Evolutionary conservation across 129 eudicot genomes (phyloP), one percentile per base, ranked within the genome.

Genomic region (Flaveria trinervia): DNA sequence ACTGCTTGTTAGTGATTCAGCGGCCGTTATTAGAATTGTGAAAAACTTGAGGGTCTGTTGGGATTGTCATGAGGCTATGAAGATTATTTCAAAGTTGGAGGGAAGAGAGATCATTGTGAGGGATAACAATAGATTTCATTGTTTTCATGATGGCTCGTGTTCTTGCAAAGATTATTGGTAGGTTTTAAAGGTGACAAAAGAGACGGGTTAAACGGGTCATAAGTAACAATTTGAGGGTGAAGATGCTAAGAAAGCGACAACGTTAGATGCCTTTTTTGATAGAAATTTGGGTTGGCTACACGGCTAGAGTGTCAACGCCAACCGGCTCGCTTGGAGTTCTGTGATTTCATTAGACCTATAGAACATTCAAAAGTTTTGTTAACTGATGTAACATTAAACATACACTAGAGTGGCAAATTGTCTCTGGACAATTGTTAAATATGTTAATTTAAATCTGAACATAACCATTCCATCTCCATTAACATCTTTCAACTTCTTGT

Each of bases 161-260:
- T 86, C 95, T 74, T 92, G 98, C 84, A 88, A 85, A 28, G 96
- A 92, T 83, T 82, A 86, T 64, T 92, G 98, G 97, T 89, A 82
- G 44, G 68, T 9, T 54, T 66, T 45, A 60, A 16, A 22, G 5
- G 57, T 51, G 64, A 10, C 66, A 72, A 41, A 18, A 6, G 3
- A 65, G 36, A 50, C 23, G 13, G 48, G 5, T 71, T 5, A 60
- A 60, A 2, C 23, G 22, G 10, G 59, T n/a, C 41, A 36, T 45
- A 2, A 45, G 50, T 45, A 11, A 45, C 62, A 8, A 56, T 20
- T 18, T 56, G 28, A 17, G 2, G 12, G 14, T 20, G 62, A 20
- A 56, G 9, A 17, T 20, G 1, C 20, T 5, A n/a, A 16, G 18
- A 45, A 45, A 45, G 50, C 13, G 50, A 45, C 50, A 11, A 45